Percentiles rank a stretch among this genome's conserved stretches.
These are phyloP conservation scores for Trichomonascaceae sp. DNA, from an alignment of 1,139 yeast genomes.

Conservation along the genomic window DNA sequence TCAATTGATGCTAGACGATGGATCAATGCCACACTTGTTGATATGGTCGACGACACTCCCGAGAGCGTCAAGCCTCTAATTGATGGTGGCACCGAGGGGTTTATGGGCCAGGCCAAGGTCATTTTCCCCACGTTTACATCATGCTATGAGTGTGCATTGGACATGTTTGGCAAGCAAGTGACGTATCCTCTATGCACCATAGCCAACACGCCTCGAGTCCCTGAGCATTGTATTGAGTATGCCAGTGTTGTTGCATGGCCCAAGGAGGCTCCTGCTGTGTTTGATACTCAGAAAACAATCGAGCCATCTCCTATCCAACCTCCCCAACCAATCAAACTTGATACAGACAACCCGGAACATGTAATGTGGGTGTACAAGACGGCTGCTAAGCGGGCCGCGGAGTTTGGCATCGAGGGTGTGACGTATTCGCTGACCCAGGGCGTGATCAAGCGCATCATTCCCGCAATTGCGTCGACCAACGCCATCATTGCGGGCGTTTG, in stretches of 20 bases:
- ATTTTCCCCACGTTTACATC: slow-evolving; percentile 76
- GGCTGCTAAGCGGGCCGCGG: slow-evolving; percentile 46
- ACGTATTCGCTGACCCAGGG: slow-evolving; percentile 66
- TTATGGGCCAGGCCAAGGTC: slow-evolving; percentile 82
- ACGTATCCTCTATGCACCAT: slow-evolving; percentile 89
- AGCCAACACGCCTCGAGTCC: slow-evolving; percentile 83
- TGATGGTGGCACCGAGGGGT: slow-evolving; percentile 96
- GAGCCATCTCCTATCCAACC: no score
- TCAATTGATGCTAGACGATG: slow-evolving; percentile 84
- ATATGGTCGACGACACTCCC: slow-evolving; percentile 44
- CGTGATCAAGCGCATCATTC: slow-evolving; percentile 82
- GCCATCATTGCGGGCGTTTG: slow-evolving; percentile 88
- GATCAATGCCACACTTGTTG: slow-evolving; percentile 68
- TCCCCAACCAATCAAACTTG: slow-evolving; percentile 40
- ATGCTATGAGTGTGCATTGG: slow-evolving; percentile 87
- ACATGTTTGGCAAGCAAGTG: slow-evolving; percentile 53
- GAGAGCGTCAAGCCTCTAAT: slow-evolving; percentile 61
- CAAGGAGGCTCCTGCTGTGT: slow-evolving; percentile 31
- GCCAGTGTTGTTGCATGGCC: slow-evolving; percentile 75
- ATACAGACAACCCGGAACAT: slow-evolving; percentile 58
- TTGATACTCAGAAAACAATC: no score
- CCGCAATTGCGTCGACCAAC: slow-evolving; percentile 90
- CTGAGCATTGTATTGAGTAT: slow-evolving; percentile 94
- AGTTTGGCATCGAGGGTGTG: slow-evolving; percentile 58
- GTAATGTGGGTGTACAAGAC: slow-evolving; percentile 49